These are phyloP conservation scores for Globisporangium takayamanum DNA, from an alignment of 352 stramenopile species.

Conservation along the genomic window DNA sequence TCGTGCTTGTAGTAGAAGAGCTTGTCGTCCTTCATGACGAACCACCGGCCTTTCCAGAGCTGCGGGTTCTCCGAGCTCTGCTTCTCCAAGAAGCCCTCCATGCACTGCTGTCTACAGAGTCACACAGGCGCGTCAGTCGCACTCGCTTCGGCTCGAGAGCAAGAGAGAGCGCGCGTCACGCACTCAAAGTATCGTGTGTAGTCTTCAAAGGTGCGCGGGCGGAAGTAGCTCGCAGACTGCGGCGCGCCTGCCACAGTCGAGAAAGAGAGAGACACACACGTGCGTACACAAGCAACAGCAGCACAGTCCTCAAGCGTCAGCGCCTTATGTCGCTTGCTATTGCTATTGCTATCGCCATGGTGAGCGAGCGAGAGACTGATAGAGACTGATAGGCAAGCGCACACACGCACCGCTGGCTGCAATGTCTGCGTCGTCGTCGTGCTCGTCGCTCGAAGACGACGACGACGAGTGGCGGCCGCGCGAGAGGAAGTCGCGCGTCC, in stretches of 20 bases:
- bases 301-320: too few species aligned
- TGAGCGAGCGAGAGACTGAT: too few species aligned
- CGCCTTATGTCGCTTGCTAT: too few species aligned
- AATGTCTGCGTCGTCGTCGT: constrained; percentile 6
- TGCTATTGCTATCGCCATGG: too few species aligned
- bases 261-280: not conserved
- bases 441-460: constrained; percentile 11
- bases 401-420: constrained; percentile 3
- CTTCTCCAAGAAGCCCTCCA: constrained; percentile 80
- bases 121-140: not conserved
- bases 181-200: constrained; percentile 64
- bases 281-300: too few species aligned
- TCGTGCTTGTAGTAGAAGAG: constrained; percentile 79
- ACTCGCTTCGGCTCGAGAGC: not conserved
- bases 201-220: constrained; percentile 47
- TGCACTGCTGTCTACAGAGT: constrained; percentile 42
- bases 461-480: constrained; percentile 18
- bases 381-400: not conserved
- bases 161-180: not conserved
- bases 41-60: constrained; percentile 77
- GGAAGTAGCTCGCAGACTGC: constrained; percentile 61
- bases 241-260: constrained; percentile 8
- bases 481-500: constrained; percentile 12
- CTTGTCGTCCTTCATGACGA: constrained; percentile 83
- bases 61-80: constrained; percentile 67